Conservation (phyloP, 805 yeast genomes). For the Alloascoidea hylecoeti region DNA sequence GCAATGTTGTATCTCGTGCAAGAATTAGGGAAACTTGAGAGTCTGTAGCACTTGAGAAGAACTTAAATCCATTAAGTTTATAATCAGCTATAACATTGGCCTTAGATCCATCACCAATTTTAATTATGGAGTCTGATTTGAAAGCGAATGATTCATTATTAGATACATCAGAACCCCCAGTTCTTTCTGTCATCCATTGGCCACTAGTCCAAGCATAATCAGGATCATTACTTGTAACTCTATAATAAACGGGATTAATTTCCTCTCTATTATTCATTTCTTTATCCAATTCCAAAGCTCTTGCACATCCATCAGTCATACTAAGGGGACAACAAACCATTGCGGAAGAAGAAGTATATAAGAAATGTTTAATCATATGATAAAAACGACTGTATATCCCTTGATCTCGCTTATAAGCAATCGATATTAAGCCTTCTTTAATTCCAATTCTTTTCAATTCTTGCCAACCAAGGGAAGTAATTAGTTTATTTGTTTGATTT, state of each 20-base stretch:
- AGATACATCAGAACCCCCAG: slow-evolving; percentile 17
- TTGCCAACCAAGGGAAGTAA: slow-evolving; percentile 17
- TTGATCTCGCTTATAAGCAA: slow-evolving; percentile 14
- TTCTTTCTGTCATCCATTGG: slow-evolving; percentile 19
- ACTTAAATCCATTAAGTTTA: slow-evolving; percentile 14
- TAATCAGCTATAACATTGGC: slow-evolving; percentile 5
- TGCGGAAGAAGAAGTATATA: slow-evolving; percentile 16
- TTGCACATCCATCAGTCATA: slow-evolving; percentile 18
- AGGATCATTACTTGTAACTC: slow-evolving; percentile 13
- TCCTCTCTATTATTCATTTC: slow-evolving; percentile 3
- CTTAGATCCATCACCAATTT: not conserved
- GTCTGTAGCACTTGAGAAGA: slow-evolving; percentile 19
- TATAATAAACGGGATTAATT: slow-evolving; percentile 8
- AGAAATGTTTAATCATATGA: slow-evolving; percentile 12
- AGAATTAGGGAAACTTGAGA: slow-evolving; percentile 15
- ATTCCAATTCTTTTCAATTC: slow-evolving; percentile 10
- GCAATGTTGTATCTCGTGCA: slow-evolving; percentile 14
- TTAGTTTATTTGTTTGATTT: slow-evolving; percentile 9
- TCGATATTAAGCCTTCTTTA: slow-evolving; percentile 12
- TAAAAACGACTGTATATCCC: slow-evolving; percentile 11
- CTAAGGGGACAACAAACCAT: slow-evolving; percentile 16
- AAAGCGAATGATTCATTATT: slow-evolving; percentile 15
- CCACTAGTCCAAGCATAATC: slow-evolving; percentile 15
- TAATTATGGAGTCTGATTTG: slow-evolving; percentile 1
- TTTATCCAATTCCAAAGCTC: slow-evolving; percentile 11